Conservation (phyloP, 2,329 filamentous ascomycete species). For the Colletotrichum liriopes region DNA sequence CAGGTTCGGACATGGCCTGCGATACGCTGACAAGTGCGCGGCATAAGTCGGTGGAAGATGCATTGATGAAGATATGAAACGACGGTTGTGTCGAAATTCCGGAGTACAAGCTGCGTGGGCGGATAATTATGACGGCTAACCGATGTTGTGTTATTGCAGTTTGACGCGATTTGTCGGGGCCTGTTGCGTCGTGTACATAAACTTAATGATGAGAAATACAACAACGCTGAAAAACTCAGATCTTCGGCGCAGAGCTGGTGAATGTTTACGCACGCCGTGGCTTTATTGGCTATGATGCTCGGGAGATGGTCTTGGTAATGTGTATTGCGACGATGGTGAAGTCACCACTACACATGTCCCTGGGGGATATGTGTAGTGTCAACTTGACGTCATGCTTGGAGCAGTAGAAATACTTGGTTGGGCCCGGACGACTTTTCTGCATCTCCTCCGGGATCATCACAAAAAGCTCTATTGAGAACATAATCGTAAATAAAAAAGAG, state of each 20-base stretch:
- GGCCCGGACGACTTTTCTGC: neutral
- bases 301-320: neutral
- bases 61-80: neutral
- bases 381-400: neutral
- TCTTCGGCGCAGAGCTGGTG: neutral
- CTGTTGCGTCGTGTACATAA: too few relatives aligned
- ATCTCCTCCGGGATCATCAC: neutral
- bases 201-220: neutral
- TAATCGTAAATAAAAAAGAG: too few relatives aligned
- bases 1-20: constrained; percentile 50
- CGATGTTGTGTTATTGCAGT: neutral
- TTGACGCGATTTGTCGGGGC: neutral
- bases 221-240: neutral
- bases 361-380: neutral
- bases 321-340: neutral
- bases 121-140: neutral
- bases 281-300: neutral
- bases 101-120: too few relatives aligned
- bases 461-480: neutral
- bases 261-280: neutral
- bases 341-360: neutral
- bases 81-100: neutral
- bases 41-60: neutral
- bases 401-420: neutral
- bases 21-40: constrained; percentile 25